Percentiles rank a stretch among this genome's conserved stretches.
Evolutionary conservation across 2,329 filamentous ascomycete species (phyloP).

Genomic region (Colletotrichum melonis): DNA sequence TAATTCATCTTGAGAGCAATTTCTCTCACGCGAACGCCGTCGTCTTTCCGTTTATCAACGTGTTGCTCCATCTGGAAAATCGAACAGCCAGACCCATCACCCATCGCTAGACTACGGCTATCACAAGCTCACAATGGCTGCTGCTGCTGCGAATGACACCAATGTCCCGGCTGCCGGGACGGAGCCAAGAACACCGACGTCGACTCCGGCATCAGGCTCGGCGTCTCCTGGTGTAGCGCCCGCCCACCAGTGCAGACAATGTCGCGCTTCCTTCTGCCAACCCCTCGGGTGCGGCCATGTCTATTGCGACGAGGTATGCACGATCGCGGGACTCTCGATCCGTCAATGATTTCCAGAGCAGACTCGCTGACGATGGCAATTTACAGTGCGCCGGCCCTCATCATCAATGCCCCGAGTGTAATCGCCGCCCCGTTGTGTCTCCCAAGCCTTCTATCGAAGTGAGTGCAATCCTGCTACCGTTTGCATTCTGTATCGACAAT

Average conservation of each 20-base stretch:
- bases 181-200: not conserved
- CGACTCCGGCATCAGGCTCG: not conserved
- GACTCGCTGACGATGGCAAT: not conserved
- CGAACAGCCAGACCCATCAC: not conserved
- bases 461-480: not conserved
- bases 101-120: not conserved
- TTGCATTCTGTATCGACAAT: not conserved
- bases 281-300: constrained; percentile 23
- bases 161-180: not conserved
- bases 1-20: not conserved
- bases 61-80: too few relatives aligned
- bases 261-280: constrained; percentile 9
- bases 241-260: constrained; percentile 19
- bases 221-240: not conserved
- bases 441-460: not conserved
- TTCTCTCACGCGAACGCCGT: not conserved
- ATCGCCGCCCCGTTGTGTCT: not conserved
- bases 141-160: not conserved
- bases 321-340: not conserved
- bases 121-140: not conserved
- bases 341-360: not conserved
- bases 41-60: not conserved
- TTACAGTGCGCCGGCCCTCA: not conserved
- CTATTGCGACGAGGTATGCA: constrained; percentile 18
- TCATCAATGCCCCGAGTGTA: not conserved